Percentiles rank a stretch among this genome's conserved stretches.
Evolutionary conservation across 345 rosid species (phyloP).

Genomic region (Rhizophora mangle): DNA sequence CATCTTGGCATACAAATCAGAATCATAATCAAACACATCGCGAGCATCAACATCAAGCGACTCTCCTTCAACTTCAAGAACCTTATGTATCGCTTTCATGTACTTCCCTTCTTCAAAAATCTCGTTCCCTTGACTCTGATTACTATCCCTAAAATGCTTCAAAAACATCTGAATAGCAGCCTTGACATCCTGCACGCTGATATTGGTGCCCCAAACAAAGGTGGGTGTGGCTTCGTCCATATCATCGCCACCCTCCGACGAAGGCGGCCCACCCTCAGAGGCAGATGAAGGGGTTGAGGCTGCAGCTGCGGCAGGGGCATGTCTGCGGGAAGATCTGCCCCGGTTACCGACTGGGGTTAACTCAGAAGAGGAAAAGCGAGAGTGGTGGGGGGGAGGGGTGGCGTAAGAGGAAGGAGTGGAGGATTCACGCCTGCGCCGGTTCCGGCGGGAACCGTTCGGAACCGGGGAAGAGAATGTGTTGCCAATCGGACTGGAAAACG

Average conservation of each 20-base stretch:
- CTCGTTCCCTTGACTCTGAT: constrained; percentile 35
- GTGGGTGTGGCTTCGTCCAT: constrained; percentile 71
- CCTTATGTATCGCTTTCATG: constrained; percentile 62
- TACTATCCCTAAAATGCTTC: constrained; percentile 69
- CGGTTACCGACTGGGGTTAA: constrained; percentile 50
- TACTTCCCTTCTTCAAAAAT: constrained; percentile 80
- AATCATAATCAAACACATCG: constrained; percentile 80
- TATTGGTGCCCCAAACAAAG: constrained; percentile 94
- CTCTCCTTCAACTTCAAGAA: constrained; percentile 84
- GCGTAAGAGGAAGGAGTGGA: constrained; percentile 1
- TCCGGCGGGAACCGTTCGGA: constrained; percentile 27
- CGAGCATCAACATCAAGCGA: constrained; percentile 87
- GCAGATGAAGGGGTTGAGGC: constrained; percentile 48
- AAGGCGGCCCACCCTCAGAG: constrained; percentile 41
- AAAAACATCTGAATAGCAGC: constrained; percentile 82
- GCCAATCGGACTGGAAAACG: constrained; percentile 61
- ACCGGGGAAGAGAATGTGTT: constrained; percentile 60
- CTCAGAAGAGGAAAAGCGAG: constrained; percentile 37
- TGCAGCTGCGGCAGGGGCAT: constrained; percentile 5
- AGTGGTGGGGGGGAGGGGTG: constrained; percentile 16
- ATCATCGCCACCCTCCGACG: constrained; percentile 70
- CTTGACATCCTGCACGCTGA: constrained; percentile 89
- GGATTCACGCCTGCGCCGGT: constrained; percentile 16
- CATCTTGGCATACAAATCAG: constrained; percentile 82
- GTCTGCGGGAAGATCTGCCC: constrained; percentile 31